Evolutionary conservation across 2,329 filamentous ascomycete genomes (phyloP), one percentile per base, ranked within the genome.

Genomic region (Bipolaris sorokiniana): DNA sequence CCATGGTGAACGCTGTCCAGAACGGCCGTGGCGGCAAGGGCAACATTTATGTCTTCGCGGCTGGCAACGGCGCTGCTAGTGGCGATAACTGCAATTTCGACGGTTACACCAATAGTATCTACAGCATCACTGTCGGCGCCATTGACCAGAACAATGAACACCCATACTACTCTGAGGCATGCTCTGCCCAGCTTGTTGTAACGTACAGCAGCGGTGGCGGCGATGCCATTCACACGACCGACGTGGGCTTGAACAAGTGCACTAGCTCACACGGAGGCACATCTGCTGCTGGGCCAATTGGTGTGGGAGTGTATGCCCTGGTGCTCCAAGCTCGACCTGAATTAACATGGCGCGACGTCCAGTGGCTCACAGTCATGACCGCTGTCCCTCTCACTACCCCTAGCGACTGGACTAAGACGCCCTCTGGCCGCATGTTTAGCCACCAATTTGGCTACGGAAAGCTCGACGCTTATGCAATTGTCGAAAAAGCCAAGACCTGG

Each of bases 81-180:
- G 93, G 91, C 45, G 95, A 99, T 76, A 98, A 99, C 78, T 99
- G 95, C 84, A 99, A 99, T 76, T 99, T 99, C 75, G 95, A 99
- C 73, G 95, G 95, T 37, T 99, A 99, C 78, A 99, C 95, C 58
- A 99, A 99, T 81, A 97, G 93, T 74, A 99, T 99, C 68, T 99
- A 98, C 83, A 97, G 92, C 75, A 95, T 99, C 68, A 97, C 93
- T 0, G 92, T 99, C 16, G 95, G 95, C 36, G 94, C 94, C 33
- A 89, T 99, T 61, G 93, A 97, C 74, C 85, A 91, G 57, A 87
- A 90, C 65, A 93, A 94, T 37, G 78, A 85, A n/a, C 94, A 98
- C 72, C 93, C 95, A 0, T 95, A 94, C 76, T 99, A 99, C 77
- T 97, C 94, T 0, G 95, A 99, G 77, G 89, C 91, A 61, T 99